Conservation (phyloP, 2,329 filamentous ascomycete genomes). For the Fusarium hainanense region DNA sequence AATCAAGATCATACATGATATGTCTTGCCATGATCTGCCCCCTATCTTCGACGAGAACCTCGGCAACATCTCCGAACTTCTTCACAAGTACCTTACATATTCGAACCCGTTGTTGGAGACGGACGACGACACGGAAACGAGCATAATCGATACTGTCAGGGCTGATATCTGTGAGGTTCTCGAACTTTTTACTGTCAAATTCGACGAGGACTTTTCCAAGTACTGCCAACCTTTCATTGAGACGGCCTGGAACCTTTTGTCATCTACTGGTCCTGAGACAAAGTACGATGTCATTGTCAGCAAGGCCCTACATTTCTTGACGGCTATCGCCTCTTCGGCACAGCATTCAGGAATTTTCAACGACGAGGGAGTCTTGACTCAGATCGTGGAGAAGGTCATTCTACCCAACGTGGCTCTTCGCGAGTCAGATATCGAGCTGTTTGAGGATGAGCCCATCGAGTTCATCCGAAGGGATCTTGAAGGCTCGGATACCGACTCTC, state of each 20-base stretch:
- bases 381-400: conserved; percentile 96
- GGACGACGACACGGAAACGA: conserved; percentile 89
- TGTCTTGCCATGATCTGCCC: conserved; percentile 96
- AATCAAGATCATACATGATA: conserved; percentile 92
- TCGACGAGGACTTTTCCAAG: conserved; percentile 89
- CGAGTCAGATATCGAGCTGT: conserved; percentile 93
- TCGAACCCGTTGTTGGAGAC: conserved; percentile 84
- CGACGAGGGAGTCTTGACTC: conserved; percentile 78
- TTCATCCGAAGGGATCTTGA: conserved; percentile 96
- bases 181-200: conserved; percentile 92
- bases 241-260: conserved; percentile 91
- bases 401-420: conserved; percentile 91
- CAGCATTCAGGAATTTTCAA: conserved; percentile 89
- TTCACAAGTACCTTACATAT: conserved; percentile 95
- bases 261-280: conserved; percentile 84
- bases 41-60: conserved; percentile 95
- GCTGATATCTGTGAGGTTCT: conserved; percentile 93
- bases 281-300: conserved; percentile 96
- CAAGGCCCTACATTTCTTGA: conserved; percentile 93
- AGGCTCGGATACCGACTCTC: conserved; percentile 94
- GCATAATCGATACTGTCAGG: conserved; percentile 86
- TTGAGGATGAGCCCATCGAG: conserved; percentile 98
- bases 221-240: conserved; percentile 87
- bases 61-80: conserved; percentile 76
- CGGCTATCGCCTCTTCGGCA: conserved; percentile 81